Base-by-base conservation (phyloP, 2,329 filamentous ascomycete species). In the Dothideomycetes sp. region DNA sequence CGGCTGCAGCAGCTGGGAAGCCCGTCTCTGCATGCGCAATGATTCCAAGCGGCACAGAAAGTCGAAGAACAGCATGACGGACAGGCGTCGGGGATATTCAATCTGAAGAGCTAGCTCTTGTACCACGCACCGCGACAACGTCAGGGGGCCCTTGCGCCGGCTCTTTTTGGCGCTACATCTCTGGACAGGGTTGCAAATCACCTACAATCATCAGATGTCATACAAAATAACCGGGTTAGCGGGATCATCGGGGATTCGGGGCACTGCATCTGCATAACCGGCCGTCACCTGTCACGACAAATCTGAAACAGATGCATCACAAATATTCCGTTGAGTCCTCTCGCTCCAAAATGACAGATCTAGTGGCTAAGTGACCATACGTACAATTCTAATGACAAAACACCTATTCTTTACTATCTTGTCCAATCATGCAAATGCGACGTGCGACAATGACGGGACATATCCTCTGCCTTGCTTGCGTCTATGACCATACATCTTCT, bases 401-500 rank as follows among this genome's bases (percentile, higher is more conserved):
- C n/a, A n/a, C n/a, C n/a, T n/a, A n/a, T n/a, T n/a, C 33, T 40
- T n/a, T 40, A 40, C 33, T 29, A 40, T 32, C 37, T 40, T 20
- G 29, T 40, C 18, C 37, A 40, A 40, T 9, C 10, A 40, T 27
- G 37, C 37, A 40, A 33, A 40, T 16, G 20, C 33, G 37, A 33
- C 37, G 37, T 29, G 12, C 33, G 11, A 33, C 18, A 40, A 40
- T 4, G 27, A 22, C 19, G 23, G 19, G 20, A 32, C 20, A 39
- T 5, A 18, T 40, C 29, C 29, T 15, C n/a, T n/a, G n/a, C n/a
- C n/a, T n/a, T n/a, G 9, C 19, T 18, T 40, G 23, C 17, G 5
- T 6, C 20, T 48, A 80, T 60, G 75, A 79, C 76, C 76, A 80
- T 7, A 80, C 76, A 59, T 80, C 76, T 58, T 81, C 91, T 74